Evolutionary conservation across 768 basidiomycete genomes (phyloP).

Genomic region (Boletus edulis): DNA sequence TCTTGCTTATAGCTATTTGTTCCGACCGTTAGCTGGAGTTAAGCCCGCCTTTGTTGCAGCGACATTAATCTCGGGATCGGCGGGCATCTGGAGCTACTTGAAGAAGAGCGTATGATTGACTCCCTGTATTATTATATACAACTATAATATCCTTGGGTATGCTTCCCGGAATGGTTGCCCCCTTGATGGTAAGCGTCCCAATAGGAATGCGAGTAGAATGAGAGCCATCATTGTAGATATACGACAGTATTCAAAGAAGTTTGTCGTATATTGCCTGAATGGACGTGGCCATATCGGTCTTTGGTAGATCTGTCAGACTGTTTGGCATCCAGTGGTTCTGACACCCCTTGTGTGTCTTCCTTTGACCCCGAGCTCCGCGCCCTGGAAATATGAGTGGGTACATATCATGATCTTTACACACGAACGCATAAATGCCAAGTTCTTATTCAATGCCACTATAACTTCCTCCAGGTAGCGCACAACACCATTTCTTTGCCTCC

Average conservation of each 20-base stretch:
- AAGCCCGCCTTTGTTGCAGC: slow-evolving; percentile 88
- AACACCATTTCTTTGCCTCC: slow-evolving; percentile 21
- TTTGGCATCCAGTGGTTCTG: slow-evolving; percentile 31
- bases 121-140: slow-evolving; percentile 38
- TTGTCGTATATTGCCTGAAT: slow-evolving; percentile 31
- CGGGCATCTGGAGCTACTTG: slow-evolving; percentile 93
- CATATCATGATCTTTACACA: slow-evolving; percentile 36
- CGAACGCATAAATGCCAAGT: slow-evolving; percentile 36
- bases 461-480: slow-evolving; percentile 24
- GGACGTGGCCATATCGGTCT: slow-evolving; percentile 34
- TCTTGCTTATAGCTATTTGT: slow-evolving; percentile 37
- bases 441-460: slow-evolving; percentile 32
- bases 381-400: slow-evolving; percentile 39
- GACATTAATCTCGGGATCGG: slow-evolving; percentile 82
- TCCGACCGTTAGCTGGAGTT: slow-evolving; percentile 73
- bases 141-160: slow-evolving; percentile 49
- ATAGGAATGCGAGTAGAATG: slow-evolving; percentile 20
- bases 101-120: slow-evolving; percentile 80
- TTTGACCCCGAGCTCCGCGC: slow-evolving; percentile 40
- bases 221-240: slow-evolving; percentile 19
- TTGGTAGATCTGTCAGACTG: slow-evolving; percentile 33
- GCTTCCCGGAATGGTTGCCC: slow-evolving; percentile 9
- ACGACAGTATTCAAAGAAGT: slow-evolving; percentile 28
- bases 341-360: slow-evolving; percentile 37
- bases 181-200: slow-evolving; percentile 27